Conservation (phyloP, 257 asterid species). For the Euphrasia confusa region DNA sequence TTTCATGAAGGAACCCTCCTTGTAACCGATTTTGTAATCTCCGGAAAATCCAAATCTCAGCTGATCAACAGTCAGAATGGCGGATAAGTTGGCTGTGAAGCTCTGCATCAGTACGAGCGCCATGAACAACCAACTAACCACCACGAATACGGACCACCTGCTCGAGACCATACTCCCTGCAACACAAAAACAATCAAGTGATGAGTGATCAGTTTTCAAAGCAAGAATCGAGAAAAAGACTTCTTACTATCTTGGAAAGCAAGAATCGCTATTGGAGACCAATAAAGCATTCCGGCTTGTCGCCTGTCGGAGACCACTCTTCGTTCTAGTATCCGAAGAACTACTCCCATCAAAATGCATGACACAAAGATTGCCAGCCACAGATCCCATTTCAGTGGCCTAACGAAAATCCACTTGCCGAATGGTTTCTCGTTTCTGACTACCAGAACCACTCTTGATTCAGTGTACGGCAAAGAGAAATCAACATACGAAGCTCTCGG, state of each 20-base stretch:
- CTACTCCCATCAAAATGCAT: constrained; percentile 33
- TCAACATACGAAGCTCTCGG: constrained; percentile 34
- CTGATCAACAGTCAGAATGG: constrained; percentile 53
- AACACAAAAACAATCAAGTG: background rate
- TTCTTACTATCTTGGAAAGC: constrained; percentile 36
- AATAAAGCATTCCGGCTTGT: constrained; percentile 22
- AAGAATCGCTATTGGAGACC: constrained; percentile 36
- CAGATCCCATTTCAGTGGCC: constrained; percentile 37
- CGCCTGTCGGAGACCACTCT: background rate
- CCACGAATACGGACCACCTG: constrained; percentile 39
- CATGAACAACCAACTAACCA: constrained; percentile 41
- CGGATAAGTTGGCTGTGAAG: constrained; percentile 53
- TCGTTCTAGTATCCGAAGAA: constrained; percentile 32
- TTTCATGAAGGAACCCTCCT: constrained; percentile 36
- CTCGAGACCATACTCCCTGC: constrained; percentile 39
- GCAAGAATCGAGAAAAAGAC: too few species aligned
- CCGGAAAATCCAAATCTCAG: constrained; percentile 33
- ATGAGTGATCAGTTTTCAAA: too few species aligned
- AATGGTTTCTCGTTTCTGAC: constrained; percentile 26
- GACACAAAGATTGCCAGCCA: constrained; percentile 32
- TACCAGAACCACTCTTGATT: constrained; percentile 36
- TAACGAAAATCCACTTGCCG: constrained; percentile 32
- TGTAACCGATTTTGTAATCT: constrained; percentile 32
- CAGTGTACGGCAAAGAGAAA: constrained; percentile 40
- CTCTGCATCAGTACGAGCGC: constrained; percentile 53